Evolutionary conservation across 2,329 filamentous ascomycete species (phyloP).

Genomic region (Botryotinia narcissicola): DNA sequence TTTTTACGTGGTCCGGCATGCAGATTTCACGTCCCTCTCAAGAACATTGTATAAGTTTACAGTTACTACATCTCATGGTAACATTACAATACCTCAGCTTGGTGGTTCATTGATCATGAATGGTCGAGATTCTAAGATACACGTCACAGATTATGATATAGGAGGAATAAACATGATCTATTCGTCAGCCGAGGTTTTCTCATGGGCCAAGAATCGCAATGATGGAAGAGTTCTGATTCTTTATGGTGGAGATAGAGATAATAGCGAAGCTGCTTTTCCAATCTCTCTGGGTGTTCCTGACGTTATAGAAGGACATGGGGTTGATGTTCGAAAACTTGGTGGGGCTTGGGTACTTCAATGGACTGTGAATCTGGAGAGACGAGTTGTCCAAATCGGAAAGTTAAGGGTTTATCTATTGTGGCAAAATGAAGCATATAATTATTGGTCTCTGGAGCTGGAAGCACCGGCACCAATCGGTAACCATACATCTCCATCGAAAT

Average conservation of each 20-base stretch:
- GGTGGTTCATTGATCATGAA: conserved; percentile 55
- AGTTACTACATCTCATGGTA: conserved; percentile 54
- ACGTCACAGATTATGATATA: conserved; percentile 62
- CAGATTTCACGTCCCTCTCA: conserved; percentile 46
- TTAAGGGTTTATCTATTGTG: conserved; percentile 42
- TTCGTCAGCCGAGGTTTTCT: conserved; percentile 65
- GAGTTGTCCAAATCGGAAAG: conserved; percentile 47
- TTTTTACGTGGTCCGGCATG: conserved; percentile 66
- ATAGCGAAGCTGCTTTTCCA: conserved; percentile 51
- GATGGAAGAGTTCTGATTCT: conserved; percentile 56
- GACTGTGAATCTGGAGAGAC: conserved; percentile 47
- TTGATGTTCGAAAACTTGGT: not conserved
- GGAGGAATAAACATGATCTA: conserved; percentile 57
- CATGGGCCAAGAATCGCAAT: conserved; percentile 57
- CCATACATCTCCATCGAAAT: conserved; percentile 19
- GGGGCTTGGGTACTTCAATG: conserved; percentile 49
- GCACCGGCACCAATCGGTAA: conserved; percentile 14
- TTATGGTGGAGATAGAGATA: conserved; percentile 59
- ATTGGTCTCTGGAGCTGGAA: conserved; percentile 50
- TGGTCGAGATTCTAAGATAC: conserved; percentile 63
- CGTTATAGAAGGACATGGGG: conserved; percentile 7
- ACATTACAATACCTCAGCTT: conserved; percentile 55
- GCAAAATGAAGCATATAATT: conserved; percentile 63
- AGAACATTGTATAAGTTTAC: conserved; percentile 36
- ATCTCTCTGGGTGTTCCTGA: conserved; percentile 1